Conservation (phyloP, 768 basidiomycete species). For the Mycena metata region DNA sequence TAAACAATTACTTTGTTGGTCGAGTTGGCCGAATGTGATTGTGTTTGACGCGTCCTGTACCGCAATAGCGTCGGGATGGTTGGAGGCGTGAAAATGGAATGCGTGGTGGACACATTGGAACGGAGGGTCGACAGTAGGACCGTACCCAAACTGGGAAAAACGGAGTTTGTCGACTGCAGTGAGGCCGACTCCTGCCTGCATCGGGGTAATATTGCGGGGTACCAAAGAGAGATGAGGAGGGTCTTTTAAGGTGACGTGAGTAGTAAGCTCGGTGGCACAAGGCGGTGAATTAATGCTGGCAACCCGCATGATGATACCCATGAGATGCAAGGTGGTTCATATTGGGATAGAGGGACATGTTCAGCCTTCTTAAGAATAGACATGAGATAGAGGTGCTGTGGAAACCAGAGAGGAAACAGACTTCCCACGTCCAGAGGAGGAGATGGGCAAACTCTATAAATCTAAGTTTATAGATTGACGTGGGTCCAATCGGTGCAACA, state of each 20-base stretch:
- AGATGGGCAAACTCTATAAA: neutral
- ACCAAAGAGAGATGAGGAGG: neutral
- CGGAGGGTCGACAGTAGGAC: slow-evolving; percentile 51
- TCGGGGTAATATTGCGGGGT: slow-evolving; percentile 35
- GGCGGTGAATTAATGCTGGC: slow-evolving; percentile 20
- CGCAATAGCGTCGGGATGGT: slow-evolving; percentile 58
- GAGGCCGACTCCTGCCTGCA: slow-evolving; percentile 33
- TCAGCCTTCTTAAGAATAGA: neutral
- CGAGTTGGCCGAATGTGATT: slow-evolving; percentile 66
- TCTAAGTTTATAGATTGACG: slow-evolving; percentile 18
- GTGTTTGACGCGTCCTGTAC: slow-evolving; percentile 62
- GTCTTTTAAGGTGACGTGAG: slow-evolving; percentile 23
- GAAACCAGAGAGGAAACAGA: slow-evolving; percentile 18
- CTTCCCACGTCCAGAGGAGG: slow-evolving; percentile 19
- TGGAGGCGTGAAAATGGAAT: slow-evolving; percentile 61
- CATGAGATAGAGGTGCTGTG: neutral
- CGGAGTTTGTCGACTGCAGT: slow-evolving; percentile 56
- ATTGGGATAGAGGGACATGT: slow-evolving; percentile 2
- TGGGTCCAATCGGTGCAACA: neutral
- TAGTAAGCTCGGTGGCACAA: slow-evolving; percentile 19
- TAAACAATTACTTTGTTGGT: slow-evolving; percentile 47
- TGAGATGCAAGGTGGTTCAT: neutral
- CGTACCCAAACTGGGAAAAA: slow-evolving; percentile 62
- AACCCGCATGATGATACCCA: slow-evolving; percentile 29
- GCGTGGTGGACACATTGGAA: slow-evolving; percentile 70